Percentiles rank a stretch among this genome's conserved stretches.
Evolutionary conservation across 2,329 filamentous ascomycete genomes (phyloP).

Genomic region (Verticillium albo-atrum): DNA sequence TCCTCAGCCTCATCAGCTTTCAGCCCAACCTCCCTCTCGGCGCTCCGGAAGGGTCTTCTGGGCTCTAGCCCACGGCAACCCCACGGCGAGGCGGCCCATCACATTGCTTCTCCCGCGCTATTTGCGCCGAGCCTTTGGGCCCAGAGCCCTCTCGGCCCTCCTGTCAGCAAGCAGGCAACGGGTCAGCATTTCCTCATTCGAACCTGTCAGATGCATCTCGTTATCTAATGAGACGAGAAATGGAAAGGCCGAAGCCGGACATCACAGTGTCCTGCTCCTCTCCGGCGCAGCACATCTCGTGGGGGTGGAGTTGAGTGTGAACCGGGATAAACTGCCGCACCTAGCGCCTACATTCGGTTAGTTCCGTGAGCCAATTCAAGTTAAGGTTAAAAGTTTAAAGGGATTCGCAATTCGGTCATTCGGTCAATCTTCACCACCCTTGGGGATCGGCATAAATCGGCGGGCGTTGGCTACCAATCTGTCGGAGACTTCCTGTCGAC

Average conservation of each 20-base stretch:
- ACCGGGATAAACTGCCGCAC: neutral
- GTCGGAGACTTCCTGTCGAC: neutral
- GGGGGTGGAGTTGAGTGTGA: neutral
- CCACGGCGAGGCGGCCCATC: neutral
- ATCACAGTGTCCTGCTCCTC: neutral
- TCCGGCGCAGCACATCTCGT: neutral
- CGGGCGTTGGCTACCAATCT: neutral
- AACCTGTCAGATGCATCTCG: neutral
- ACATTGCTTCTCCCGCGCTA: neutral
- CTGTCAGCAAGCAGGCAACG: neutral
- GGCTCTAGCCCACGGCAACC: neutral
- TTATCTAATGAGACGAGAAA: neutral
- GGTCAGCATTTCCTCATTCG: neutral
- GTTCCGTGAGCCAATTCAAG: neutral
- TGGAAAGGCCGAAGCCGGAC: neutral
- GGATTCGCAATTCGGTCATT: neutral
- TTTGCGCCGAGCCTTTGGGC: neutral
- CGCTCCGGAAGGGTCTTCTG: neutral
- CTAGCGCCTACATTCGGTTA: neutral
- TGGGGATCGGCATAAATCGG: neutral
- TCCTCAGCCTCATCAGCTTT: neutral
- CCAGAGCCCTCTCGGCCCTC: neutral
- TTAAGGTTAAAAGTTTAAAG: neutral
- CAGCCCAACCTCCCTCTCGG: neutral
- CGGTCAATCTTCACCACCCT: neutral